Percentiles rank a stretch among this genome's conserved stretches.
Conservation (phyloP, 2,329 filamentous ascomycete genomes). For the Metarhizium robertsii region DNA sequence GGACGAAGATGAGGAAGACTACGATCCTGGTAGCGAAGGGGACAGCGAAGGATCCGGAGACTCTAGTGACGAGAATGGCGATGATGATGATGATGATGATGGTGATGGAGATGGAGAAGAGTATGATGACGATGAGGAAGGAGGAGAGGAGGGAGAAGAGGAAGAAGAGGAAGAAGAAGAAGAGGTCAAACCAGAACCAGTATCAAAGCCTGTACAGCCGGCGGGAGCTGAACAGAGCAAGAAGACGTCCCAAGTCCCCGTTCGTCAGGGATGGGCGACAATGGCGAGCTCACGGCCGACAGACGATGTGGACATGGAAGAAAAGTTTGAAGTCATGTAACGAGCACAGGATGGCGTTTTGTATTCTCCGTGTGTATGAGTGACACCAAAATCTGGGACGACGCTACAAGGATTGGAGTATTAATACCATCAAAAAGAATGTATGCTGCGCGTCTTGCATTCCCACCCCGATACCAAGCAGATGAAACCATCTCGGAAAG, state of each 20-base stretch:
- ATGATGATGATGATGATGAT: conserved; percentile 40
- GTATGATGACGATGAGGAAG: conserved; percentile 22
- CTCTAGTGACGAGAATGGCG: conserved; percentile 37
- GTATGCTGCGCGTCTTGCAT: no score
- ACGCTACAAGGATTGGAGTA: no score
- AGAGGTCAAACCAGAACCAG: conserved; percentile 9
- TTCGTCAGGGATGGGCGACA: conserved; percentile 23
- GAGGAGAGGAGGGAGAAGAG: conserved; percentile 9
- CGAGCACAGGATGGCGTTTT: neutral
- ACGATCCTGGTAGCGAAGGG: conserved; percentile 52
- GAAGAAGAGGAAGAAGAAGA: conserved; percentile 13
- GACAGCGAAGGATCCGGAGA: conserved; percentile 48
- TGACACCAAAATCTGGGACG: neutral
- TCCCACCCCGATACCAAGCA: no score
- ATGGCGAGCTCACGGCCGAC: conserved; percentile 14
- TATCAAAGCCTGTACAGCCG: neutral
- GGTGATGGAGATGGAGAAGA: conserved; percentile 29
- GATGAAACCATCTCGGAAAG: neutral
- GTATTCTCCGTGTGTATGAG: neutral
- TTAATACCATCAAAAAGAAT: no score
- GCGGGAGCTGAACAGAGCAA: conserved; percentile 7
- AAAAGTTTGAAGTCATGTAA: conserved; percentile 23
- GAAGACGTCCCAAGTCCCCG: conserved; percentile 9
- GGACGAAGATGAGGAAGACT: conserved; percentile 57
- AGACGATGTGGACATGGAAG: conserved; percentile 22